Percentiles rank a stretch among this genome's conserved stretches.
phyloP scores from a whole-genome alignment of 768 basidiomycete species.

The Lentinula boryana region DNA sequence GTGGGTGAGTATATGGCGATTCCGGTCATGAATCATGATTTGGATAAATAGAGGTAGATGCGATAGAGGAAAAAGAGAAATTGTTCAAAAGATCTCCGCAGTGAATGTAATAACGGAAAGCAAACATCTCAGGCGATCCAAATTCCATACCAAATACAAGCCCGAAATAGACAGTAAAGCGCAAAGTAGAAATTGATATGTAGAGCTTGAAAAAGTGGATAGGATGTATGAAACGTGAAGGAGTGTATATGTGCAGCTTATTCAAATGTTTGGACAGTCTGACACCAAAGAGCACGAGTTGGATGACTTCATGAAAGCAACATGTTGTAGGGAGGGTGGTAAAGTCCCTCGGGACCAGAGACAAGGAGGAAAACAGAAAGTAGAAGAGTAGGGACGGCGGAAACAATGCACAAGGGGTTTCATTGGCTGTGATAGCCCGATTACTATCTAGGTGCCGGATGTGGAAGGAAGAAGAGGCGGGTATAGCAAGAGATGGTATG shows the following conservation, averaged over 20 bases:
- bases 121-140: not conserved
- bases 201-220: not conserved
- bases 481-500: not conserved
- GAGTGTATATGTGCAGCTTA: not conserved
- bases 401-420: not conserved
- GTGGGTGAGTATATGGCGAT: no score
- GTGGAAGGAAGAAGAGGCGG: not conserved
- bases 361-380: not conserved
- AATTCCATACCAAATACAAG: not conserved
- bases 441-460: not conserved
- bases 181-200: not conserved
- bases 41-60: not conserved
- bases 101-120: not conserved
- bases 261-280: not conserved
- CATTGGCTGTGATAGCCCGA: not conserved
- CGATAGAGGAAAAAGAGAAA: not conserved
- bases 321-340: not conserved
- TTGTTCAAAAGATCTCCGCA: not conserved
- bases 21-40: not conserved
- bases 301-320: not conserved
- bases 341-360: not conserved
- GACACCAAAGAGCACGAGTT: not conserved
- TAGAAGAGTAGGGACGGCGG: not conserved
- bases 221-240: not conserved
- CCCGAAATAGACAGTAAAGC: not conserved